Base-by-base conservation (phyloP, 208 protist genomes). In the Leishmania major region DNA sequence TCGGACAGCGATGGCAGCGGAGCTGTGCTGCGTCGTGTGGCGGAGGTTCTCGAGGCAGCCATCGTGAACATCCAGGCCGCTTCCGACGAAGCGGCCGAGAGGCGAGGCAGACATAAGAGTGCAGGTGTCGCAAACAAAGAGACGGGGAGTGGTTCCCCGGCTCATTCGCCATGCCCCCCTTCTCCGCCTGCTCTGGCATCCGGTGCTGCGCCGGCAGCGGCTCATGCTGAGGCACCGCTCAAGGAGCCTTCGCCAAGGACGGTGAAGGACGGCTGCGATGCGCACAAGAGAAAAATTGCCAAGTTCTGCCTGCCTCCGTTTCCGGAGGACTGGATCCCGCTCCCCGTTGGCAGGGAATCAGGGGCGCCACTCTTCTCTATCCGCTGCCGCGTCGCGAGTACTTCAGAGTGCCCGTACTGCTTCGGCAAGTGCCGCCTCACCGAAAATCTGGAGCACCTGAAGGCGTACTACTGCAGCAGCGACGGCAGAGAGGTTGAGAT, bases 361-460 rank as follows among this genome's bases (percentile, higher is more conserved):
- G 90, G 90, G 6, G 47, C 49, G 10, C 45, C 80, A 17, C 73
- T 94, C 31, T 94, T 90, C 60, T 87, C 89, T 17, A 92, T 88
- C 43, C 79, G 75, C 69, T 71, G 81, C 60, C 82, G 70, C 60
- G 1, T 77, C 31, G 25, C 15, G 15, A 31, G 53, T 15, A 40
- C 35, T 19, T 37, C 72, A 8, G 84, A 81, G 2, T 79, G 66
- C 13, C 57, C 73, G 8, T 71, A 76, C 72, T 82, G 84, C 81
- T 85, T 91, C 35, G 90, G 90, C 62, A 93, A 93, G 78, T 91
- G 88, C 78, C 77, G 67, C 53, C 82, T 91, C 49, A 77, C 77
- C n/a, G 40, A 28, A 25, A 53, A 87, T 15, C 79, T 85, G 37
- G 55, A 83, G 43, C 87, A 85, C 45, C n/a, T 87, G 60, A 57